Evolutionary conservation across 768 basidiomycete species (phyloP), one percentile per base, ranked within the genome.

Genomic region (Lactarius quietus): DNA sequence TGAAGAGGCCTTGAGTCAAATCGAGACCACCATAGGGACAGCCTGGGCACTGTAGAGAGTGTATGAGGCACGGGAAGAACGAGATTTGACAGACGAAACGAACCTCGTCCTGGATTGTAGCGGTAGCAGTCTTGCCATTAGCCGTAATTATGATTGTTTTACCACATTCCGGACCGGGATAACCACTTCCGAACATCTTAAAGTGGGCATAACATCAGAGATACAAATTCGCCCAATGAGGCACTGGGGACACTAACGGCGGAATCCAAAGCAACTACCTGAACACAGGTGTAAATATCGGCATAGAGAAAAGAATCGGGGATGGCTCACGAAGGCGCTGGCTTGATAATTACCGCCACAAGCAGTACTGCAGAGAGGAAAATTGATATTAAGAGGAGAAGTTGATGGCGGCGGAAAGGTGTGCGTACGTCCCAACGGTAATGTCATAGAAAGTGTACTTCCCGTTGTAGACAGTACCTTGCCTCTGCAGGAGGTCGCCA

Each of bases 131-230:
- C 72, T 84, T 86, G 63, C 89, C 89, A 41, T 79, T 78, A 70
- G 80, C 85, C 6, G 78, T 76, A 75, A 93, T 86, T 12, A 81
- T 82, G 68, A 93, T 87, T 23, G 68, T 70, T 71, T 83, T 76
- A 72, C 82, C 82, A 74, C 92, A 93, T 43, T 84, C 59, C 26
- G 85, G 84, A 1, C 88, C 84, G 6, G 90, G 88, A 73, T 84
- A 89, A 7, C 82, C 81, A 45, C 64, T 65, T 17, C 87, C 87
- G 70, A 76, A 90, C 77, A 87, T 81, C 72, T 80, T 43, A 23
- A 12, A 52, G n/a, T 12, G 51, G 6, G 45, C 12, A 39, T 12
- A 29, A 38, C 20, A 20, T 65, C 55, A 65, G 48, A 6, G 18
- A 26, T 31, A 4, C 23, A 15, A 12, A 36, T 18, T 29, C 12